Base-by-base conservation (phyloP, 768 basidiomycete genomes). In the Lentinula detonsa region DNA sequence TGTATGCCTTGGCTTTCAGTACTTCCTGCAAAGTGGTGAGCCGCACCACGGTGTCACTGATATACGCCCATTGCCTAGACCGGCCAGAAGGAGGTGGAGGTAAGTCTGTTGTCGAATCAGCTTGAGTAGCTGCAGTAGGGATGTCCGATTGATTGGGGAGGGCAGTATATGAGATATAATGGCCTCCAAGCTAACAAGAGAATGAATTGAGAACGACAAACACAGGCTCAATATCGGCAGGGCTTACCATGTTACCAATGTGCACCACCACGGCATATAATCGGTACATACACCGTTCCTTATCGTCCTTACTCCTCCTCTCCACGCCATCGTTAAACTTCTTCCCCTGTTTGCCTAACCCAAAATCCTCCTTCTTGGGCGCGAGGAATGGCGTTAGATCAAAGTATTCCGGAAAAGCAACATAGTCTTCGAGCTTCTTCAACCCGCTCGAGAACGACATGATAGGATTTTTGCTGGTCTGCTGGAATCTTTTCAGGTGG, bases 401-500 rank as follows among this genome's bases (percentile, higher is more conserved):
- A 28, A 98, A 79, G 62, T 80, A 77, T 70, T 94, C 91, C 0
- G 95, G 95, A 74, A 97, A 98, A 49, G 90, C 82, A 28, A 97
- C 85, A 64, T 85, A 94, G 68, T 96, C 93, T 65, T 98, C 95
- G 59, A 96, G 74, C 75, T 95, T 95, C 78, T 91, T 92, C 73
- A 90, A 90, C 18, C 86, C 85, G 50, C 82, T 82, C 40, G 87
- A 83, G 66, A 87, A 85, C 16, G 85, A 83, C 61, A 87, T 73
- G 60, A 84, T 72, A 4, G 83, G 79, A 56, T 80, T 78, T 73
- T 87, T 89, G 43, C 79, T 77, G 7, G 87, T 80, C 69, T 96
- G 94, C 73, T 96, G 93, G 75, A 98, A 98, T 50, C 95, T 84
- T 75, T 98, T 98, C 54, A 97, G 81, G 66, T 98, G 95, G 62